Evolutionary conservation across 176 grass and related monocot species (phyloP).

Genomic region (Juncus effusus): DNA sequence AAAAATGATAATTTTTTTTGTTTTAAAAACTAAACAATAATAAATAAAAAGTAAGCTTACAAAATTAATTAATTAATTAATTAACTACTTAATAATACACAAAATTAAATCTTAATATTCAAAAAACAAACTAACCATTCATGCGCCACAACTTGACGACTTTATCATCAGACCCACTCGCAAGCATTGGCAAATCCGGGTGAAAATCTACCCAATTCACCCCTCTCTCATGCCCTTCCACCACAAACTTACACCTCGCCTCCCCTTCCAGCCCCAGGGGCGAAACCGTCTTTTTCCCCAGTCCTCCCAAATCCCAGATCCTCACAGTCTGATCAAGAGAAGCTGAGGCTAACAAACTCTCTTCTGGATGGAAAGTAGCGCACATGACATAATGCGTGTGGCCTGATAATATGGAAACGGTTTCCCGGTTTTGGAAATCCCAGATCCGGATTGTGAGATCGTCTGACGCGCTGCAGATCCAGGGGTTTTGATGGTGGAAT

Average conservation of each 20-base stretch:
- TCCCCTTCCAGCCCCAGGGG: constrained; percentile 80
- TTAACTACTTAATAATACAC: too few relatives aligned
- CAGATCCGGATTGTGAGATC: constrained; percentile 85
- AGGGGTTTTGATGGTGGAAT: constrained; percentile 37
- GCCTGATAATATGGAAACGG: constrained; percentile 68
- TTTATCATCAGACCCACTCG: constrained; percentile 73
- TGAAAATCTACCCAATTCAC: constrained; percentile 90
- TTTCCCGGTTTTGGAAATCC: constrained; percentile 76
- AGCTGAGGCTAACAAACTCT: constrained; percentile 73
- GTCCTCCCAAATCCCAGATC: constrained; percentile 70
- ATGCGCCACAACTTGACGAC: constrained; percentile 87
- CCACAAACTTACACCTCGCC: constrained; percentile 74
- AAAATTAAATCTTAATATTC: not conserved
- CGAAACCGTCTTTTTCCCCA: constrained; percentile 71
- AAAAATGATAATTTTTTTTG: too few relatives aligned
- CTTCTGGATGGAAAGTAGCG: constrained; percentile 73
- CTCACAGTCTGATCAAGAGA: constrained; percentile 78
- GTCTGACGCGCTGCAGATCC: constrained; percentile 77
- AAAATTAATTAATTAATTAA: too few relatives aligned
- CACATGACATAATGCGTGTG: constrained; percentile 93
- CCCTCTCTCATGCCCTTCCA: constrained; percentile 86
- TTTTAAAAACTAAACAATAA: too few relatives aligned
- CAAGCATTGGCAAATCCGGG: constrained; percentile 60
- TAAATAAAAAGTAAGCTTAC: too few relatives aligned
- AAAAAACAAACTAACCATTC: constrained; percentile 44